Percentiles rank a stretch among this genome's conserved stretches.
phyloP scores from a whole-genome alignment of 345 rosid genomes.

The Toxicodendron radicans region DNA sequence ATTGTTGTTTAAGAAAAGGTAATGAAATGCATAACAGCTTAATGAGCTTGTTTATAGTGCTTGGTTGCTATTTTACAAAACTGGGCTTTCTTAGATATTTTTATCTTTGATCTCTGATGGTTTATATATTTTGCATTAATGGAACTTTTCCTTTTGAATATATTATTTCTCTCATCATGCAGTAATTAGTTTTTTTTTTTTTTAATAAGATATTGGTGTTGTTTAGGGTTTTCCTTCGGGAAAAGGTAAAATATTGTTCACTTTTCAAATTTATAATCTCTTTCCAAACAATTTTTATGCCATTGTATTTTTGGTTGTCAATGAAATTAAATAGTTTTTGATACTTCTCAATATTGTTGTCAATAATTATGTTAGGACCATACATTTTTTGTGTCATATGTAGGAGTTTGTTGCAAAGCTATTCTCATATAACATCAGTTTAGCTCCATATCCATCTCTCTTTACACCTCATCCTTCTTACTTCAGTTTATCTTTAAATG shows the following conservation, averaged over 20 bases:
- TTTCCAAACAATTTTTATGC: background rate
- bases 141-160: background rate
- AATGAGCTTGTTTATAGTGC: background rate
- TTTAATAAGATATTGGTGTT: background rate
- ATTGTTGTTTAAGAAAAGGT: background rate
- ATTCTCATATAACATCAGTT: no score
- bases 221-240: background rate
- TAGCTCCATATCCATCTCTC: no score
- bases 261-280: slow-evolving; percentile 1
- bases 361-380: no score
- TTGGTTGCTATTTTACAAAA: background rate
- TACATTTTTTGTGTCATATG: no score
- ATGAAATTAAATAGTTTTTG: background rate
- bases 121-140: background rate
- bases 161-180: background rate
- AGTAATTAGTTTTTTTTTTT: background rate
- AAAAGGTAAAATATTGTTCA: background rate
- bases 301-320: background rate
- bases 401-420: no score
- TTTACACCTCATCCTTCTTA: no score
- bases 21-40: slow-evolving; percentile 4
- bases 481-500: no score
- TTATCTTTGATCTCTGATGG: background rate
- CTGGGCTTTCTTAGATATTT: background rate
- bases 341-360: background rate